phyloP scores from a whole-genome alignment of 495 filamentous ascomycete genomes.

The Jackrogersella multiformis region DNA sequence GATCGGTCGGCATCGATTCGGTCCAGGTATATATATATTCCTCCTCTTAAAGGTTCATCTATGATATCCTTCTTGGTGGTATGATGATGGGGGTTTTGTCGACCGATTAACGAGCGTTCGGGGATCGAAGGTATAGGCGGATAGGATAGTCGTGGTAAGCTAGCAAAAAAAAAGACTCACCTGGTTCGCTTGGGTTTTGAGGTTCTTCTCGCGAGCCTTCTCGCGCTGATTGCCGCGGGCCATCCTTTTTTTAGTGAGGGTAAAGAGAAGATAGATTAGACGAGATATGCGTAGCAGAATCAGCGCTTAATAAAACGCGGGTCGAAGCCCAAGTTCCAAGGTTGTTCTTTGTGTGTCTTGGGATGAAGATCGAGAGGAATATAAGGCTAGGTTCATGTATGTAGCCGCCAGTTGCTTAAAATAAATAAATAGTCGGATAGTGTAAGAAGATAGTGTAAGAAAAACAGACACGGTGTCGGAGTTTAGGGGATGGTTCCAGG shows the following conservation, averaged over 20 bases:
- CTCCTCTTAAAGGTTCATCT: not conserved
- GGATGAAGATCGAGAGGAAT: not conserved
- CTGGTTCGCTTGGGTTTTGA: constrained; percentile 67
- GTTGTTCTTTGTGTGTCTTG: constrained; percentile 7
- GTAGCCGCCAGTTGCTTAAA: constrained; percentile 42
- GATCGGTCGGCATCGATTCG: not conserved
- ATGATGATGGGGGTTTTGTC: not conserved
- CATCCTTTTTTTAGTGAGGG: constrained; percentile 60
- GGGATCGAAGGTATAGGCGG: constrained; percentile 7
- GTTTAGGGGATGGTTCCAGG: constrained; percentile 17
- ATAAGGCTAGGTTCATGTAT: constrained; percentile 15
- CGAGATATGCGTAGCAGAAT: constrained; percentile 15
- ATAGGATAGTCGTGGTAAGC: constrained; percentile 17
- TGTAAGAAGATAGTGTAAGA: not conserved
- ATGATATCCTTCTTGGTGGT: not conserved
- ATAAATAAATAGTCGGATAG: constrained; percentile 27
- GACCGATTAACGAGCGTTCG: not conserved
- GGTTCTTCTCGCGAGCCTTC: constrained; percentile 82
- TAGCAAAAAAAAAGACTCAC: constrained; percentile 53
- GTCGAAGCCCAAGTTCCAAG: not conserved
- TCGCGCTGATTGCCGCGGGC: constrained; percentile 94
- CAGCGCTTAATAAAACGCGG: constrained; percentile 40
- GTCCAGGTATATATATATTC: not conserved
- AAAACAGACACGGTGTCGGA: constrained; percentile 1
- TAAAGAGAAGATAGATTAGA: constrained; percentile 9